Base-by-base conservation (phyloP, 1,139 yeast genomes). In the Diutina neorugosa region DNA sequence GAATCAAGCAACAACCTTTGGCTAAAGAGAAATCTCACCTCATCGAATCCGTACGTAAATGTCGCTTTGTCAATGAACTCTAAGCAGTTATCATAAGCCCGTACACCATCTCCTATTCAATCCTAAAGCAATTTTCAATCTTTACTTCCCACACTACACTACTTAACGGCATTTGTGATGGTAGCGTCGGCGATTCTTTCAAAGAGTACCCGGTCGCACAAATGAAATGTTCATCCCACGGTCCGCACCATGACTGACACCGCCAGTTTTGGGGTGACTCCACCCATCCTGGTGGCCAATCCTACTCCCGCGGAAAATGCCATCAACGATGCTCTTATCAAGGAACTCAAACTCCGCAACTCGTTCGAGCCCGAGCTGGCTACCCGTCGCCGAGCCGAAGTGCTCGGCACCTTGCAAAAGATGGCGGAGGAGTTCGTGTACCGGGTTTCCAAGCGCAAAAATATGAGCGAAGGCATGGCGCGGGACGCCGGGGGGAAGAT, bases 391-490 rank as follows among this genome's bases (percentile, higher is more conserved):
- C 76, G 98, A 61, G 86, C 82, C 1, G 82, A 85, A 59, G 94
- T 88, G 16, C 74, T 94, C 42, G 74, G 77, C 49, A 70, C 77
- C 4, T 66, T 93, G 55, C 98, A 93, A 64, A 77, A 79, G 58
- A 64, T 93, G 62, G 79, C 86, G 0, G 79, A 84, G 60, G 88
- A 86, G 58, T 91, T 93, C 68, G 98, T 93, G 1, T 86, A 81
- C 61, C 78, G 70, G 9, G 97, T 90, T 9, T 86, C 96, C 2
- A 74, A 78, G 57, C 80, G 76, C 56, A 88, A 86, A 63, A 90
- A 93, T 63, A 90, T 93, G 97, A 82, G 93, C 37, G 98, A 93
- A 57, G 96, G 97, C 4, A 90, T 93, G 96, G 96, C 98, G 0
- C 78, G 72, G 57, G 98, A 93, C 66, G 96, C 98, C 0, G 98